phyloP scores from a whole-genome alignment of 75 land plant species.

The Cryptomeria japonica region DNA sequence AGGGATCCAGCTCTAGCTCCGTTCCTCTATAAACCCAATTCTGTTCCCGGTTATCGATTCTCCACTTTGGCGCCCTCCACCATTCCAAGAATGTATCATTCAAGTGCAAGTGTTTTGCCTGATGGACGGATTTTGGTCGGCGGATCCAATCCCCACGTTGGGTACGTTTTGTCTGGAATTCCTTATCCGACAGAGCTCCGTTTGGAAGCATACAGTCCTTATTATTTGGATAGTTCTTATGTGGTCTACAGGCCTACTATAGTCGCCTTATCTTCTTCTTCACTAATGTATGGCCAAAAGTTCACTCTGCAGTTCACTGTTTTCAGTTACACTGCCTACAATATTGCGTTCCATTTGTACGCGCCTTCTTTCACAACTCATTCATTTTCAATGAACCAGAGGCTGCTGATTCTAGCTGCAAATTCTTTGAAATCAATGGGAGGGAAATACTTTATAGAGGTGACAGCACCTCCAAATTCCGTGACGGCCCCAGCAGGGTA shows the following conservation, averaged over 20 bases:
- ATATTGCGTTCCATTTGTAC: conserved; percentile 24
- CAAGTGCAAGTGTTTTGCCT: conserved; percentile 38
- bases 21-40: conserved; percentile 22
- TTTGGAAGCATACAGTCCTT: conserved; percentile 48
- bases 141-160: conserved; percentile 35
- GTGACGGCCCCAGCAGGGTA: not conserved
- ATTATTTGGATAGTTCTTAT: conserved; percentile 27
- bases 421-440: not conserved
- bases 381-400: conserved; percentile 57
- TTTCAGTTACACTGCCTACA: conserved; percentile 13
- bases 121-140: conserved; percentile 54
- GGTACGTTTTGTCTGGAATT: conserved; percentile 21
- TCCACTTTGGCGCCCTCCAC: conserved; percentile 10
- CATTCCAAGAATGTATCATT: conserved; percentile 57
- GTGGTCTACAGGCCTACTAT: conserved; percentile 28
- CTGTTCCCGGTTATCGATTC: not conserved
- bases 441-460: not conserved
- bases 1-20: conserved; percentile 31
- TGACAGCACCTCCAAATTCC: not conserved
- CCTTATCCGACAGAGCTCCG: conserved; percentile 47
- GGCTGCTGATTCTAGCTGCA: conserved; percentile 39
- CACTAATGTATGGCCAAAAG: conserved; percentile 31
- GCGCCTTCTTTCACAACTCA: conserved; percentile 62
- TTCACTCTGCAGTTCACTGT: conserved; percentile 40
- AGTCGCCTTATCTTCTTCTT: not conserved